Percentiles rank a stretch among this genome's conserved stretches.
These are phyloP conservation scores for Aspergillus floridensis DNA, from an alignment of 2,329 filamentous ascomycete species.

Conservation along the genomic window DNA sequence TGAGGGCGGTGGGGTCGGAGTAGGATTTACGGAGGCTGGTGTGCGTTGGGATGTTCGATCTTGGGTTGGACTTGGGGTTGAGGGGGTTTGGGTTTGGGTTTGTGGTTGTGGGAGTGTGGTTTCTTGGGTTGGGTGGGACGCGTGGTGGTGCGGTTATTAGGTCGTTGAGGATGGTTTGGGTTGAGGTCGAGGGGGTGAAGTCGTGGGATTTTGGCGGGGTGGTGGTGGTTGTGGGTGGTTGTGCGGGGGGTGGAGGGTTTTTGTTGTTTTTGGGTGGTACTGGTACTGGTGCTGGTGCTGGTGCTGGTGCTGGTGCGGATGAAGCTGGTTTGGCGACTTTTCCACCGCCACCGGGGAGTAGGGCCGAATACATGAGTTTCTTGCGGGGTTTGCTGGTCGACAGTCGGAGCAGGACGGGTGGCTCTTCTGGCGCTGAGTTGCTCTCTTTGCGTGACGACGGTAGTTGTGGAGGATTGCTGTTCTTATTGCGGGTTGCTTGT, in stretches of 20 bases:
- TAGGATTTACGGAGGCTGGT: conserved; percentile 31
- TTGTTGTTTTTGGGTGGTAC: neutral
- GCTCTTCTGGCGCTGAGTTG: conserved; percentile 1
- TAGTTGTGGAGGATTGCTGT: neutral
- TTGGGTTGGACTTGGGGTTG: neutral
- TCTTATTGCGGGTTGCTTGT: neutral
- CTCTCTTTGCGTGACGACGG: neutral
- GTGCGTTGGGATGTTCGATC: neutral
- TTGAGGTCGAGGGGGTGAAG: conserved; percentile 13
- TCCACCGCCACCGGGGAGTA: conserved; percentile 27
- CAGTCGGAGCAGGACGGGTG: conserved; percentile 30
- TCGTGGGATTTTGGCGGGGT: conserved; percentile 14
- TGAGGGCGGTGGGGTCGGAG: conserved; percentile 34
- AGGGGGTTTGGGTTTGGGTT: neutral
- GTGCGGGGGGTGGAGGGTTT: conserved; percentile 16
- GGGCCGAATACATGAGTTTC: conserved; percentile 45
- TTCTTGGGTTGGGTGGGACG: neutral
- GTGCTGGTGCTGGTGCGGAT: conserved; percentile 8
- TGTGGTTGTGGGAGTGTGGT: neutral
- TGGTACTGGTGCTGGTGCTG: conserved; percentile 7
- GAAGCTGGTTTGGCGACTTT: conserved; percentile 13
- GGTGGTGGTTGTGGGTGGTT: neutral
- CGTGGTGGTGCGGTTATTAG: neutral
- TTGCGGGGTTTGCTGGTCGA: conserved; percentile 37
- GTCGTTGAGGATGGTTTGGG: conserved; percentile 15